Base-by-base conservation (phyloP, 2,329 filamentous ascomycete genomes). In the Uncinocarpus reesii region DNA sequence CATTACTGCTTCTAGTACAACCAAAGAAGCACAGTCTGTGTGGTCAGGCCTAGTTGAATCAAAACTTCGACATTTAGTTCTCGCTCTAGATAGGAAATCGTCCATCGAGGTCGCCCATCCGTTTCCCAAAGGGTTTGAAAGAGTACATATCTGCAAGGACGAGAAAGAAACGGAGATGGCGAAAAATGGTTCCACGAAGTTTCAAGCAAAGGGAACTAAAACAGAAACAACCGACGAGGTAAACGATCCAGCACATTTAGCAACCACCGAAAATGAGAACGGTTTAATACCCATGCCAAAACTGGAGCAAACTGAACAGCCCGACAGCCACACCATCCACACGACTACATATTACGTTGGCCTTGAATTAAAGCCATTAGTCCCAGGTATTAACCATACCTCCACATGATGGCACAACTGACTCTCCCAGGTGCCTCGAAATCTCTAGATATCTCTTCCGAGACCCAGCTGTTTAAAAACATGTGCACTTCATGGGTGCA, bases 281-380 rank as follows among this genome's bases (percentile, higher is more conserved):
- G 63, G 67, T 42, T 65, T 69, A 37, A 60, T 61, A 2, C 63
- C 67, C 29, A 58, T 63, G 8, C 63, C 65, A n/a, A 63, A 60
- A 64, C 31, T 58, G 61, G 24, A 15, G n/a, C 20, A 60, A 64
- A 34, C 58, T 61, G 23, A 65, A 65, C 34, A 64, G 60, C 23
- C 64, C 70, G 66, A 70, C 52, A 65, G 68, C 28, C 66, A 69
- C 46, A 74, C 72, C 38, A 69, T 96, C 23, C 94, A 86, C 63
- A 96, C 90, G 0, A 88, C 87, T 20, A 95, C 89, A 1, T 90
- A 89, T 65, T 98, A 96, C 62, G 87, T 98, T 60, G 92, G 92
- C 29, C 74, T 96, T 41, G 84, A 90, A 61, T 68, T 96, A 49
- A 76, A 77, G 41, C 77, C 83, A 58, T 69, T 95, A 48, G 75